A percentile compares a stretch with the other conserved stretches of the same genome.
phyloP scores from a whole-genome alignment of 495 filamentous ascomycete genomes.

The Physcia stellaris region DNA sequence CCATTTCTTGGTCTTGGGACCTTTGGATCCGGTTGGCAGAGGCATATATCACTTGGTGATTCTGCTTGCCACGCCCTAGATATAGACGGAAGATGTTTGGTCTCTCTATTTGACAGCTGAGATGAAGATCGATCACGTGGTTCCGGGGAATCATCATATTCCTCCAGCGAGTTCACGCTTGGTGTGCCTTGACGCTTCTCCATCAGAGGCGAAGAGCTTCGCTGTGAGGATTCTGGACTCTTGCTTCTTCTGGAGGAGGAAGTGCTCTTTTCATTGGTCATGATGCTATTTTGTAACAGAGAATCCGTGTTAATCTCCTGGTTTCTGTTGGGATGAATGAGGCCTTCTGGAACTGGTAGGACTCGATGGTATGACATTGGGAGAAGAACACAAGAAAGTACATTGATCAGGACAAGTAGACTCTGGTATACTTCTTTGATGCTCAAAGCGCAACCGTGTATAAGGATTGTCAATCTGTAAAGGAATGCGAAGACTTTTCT shows the following conservation, averaged over 20 bases:
- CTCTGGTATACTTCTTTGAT: slow-evolving; percentile 9
- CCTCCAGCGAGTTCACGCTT: slow-evolving; percentile 6
- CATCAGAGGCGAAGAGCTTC: slow-evolving; percentile 4
- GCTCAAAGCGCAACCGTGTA: slow-evolving; percentile 10
- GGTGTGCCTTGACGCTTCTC: slow-evolving; percentile 1
- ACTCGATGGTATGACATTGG: slow-evolving; percentile 45
- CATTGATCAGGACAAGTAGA: too few species aligned
- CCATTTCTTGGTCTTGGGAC: slow-evolving; percentile 91
- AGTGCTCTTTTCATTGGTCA: slow-evolving; percentile 27
- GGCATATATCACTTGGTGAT: slow-evolving; percentile 53
- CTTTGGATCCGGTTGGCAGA: slow-evolving; percentile 87
- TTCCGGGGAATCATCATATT: slow-evolving; percentile 8
- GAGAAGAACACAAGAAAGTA: slow-evolving; percentile 16
- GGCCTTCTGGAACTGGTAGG: slow-evolving; percentile 33
- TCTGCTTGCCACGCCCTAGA: slow-evolving; percentile 17
- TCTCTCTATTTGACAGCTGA: slow-evolving; percentile 1
- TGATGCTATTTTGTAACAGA: slow-evolving; percentile 37
- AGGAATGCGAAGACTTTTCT: slow-evolving; percentile 12
- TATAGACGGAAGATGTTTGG: neutral
- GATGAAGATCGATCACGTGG: slow-evolving; percentile 4
- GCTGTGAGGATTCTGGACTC: neutral
- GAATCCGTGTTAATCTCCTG: too few species aligned
- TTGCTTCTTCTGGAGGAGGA: slow-evolving; percentile 4
- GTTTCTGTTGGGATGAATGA: slow-evolving; percentile 31
- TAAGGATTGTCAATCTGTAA: slow-evolving; percentile 10